phyloP scores from a whole-genome alignment of 2,329 filamentous ascomycete species.

The Tolypocladium guangdongense region DNA sequence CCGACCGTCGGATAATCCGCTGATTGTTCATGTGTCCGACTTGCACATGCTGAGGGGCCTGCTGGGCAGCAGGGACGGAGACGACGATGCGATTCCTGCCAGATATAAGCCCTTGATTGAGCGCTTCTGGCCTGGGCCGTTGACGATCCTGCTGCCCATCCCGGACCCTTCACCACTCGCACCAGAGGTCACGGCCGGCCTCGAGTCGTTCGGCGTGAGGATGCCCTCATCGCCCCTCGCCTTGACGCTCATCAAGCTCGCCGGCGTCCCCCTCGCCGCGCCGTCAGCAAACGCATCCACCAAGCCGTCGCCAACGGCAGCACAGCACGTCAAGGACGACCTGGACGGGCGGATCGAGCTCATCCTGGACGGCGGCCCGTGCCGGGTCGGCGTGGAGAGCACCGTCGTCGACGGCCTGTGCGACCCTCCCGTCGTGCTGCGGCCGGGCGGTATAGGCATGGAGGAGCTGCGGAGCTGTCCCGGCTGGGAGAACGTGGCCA shows the following conservation, averaged over 20 bases:
- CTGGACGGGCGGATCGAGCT: slow-evolving; percentile 70
- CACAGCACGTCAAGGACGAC: slow-evolving; percentile 81
- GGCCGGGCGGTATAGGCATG: slow-evolving; percentile 79
- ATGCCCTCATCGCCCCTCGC: slow-evolving; percentile 85
- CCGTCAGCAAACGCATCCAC: slow-evolving; percentile 94
- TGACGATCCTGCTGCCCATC: slow-evolving; percentile 81
- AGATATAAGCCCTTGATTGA: slow-evolving; percentile 72
- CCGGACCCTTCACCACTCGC: slow-evolving; percentile 61
- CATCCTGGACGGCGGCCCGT: slow-evolving; percentile 81
- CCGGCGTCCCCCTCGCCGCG: slow-evolving; percentile 71
- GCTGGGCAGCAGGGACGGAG: slow-evolving; percentile 26
- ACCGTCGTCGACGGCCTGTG: slow-evolving; percentile 91
- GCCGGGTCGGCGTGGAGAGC: slow-evolving; percentile 85
- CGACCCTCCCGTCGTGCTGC: slow-evolving; percentile 66
- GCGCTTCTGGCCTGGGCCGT: slow-evolving; percentile 85
- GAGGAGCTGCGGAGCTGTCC: slow-evolving; percentile 62
- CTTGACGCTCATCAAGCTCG: slow-evolving; percentile 70
- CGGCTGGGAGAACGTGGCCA: slow-evolving; percentile 71
- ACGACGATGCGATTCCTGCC: slow-evolving; percentile 44
- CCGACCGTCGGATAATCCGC: slow-evolving; percentile 82
- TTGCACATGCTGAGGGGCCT: slow-evolving; percentile 61
- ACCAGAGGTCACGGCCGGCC: slow-evolving; percentile 81
- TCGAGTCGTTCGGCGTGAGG: slow-evolving; percentile 76
- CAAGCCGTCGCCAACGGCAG: slow-evolving; percentile 81
- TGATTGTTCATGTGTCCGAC: slow-evolving; percentile 87